A percentile compares a stretch with the other conserved stretches of the same genome.
Conservation (phyloP, 2,329 filamentous ascomycete genomes). For the Paecilomyces formosus region DNA sequence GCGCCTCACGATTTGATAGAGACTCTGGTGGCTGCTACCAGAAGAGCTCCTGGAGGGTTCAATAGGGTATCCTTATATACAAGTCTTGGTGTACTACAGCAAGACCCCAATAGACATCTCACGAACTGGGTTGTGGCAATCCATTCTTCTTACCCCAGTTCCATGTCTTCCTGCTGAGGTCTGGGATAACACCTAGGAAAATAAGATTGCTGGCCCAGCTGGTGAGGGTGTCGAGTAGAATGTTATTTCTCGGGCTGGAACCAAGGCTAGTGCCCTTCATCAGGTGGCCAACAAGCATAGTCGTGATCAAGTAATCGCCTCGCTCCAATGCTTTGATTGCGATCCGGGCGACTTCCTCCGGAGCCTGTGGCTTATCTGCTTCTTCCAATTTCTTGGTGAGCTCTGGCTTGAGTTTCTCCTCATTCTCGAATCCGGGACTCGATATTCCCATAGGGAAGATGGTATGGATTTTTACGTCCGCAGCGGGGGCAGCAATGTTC, state of each 20-base stretch:
- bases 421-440: slow-evolving; percentile 64
- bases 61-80: slow-evolving; percentile 21
- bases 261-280: slow-evolving; percentile 58
- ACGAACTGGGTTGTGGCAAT: slow-evolving; percentile 14
- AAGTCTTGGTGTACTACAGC: slow-evolving; percentile 9
- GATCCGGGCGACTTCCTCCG: slow-evolving; percentile 65
- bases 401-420: slow-evolving; percentile 71
- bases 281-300: slow-evolving; percentile 62
- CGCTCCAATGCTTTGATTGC: slow-evolving; percentile 69
- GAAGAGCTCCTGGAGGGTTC: slow-evolving; percentile 4
- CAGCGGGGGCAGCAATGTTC: slow-evolving; percentile 40
- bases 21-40: not conserved
- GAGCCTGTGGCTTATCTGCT: slow-evolving; percentile 70
- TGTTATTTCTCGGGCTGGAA: slow-evolving; percentile 46
- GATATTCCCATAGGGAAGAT: slow-evolving; percentile 80
- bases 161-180: slow-evolving; percentile 51
- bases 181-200: slow-evolving; percentile 51
- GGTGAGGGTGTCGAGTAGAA: slow-evolving; percentile 48
- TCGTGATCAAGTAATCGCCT: slow-evolving; percentile 72
- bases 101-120: slow-evolving; percentile 5
- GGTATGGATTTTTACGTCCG: slow-evolving; percentile 70
- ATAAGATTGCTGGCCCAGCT: slow-evolving; percentile 47
- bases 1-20: not conserved
- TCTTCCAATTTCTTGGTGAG: slow-evolving; percentile 75
- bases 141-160: slow-evolving; percentile 52